These are phyloP conservation scores for Pulveroboletus ravenelii DNA, from an alignment of 768 basidiomycete species.

Conservation along the genomic window DNA sequence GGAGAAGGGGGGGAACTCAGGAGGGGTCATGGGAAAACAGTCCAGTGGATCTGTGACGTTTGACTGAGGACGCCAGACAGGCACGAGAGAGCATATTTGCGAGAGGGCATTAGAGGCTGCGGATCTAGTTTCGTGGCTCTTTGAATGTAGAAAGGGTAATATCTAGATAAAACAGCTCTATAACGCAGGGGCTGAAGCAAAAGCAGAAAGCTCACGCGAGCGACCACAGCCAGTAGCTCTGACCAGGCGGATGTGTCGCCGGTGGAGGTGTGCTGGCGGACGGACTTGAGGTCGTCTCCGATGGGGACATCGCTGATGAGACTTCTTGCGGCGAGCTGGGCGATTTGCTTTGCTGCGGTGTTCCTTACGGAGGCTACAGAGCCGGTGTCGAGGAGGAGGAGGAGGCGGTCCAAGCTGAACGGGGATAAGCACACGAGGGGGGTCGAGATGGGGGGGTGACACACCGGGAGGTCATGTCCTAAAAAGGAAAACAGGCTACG, in stretches of 20 bases:
- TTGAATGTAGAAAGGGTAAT: constrained; percentile 85
- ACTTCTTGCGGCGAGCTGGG: constrained; percentile 83
- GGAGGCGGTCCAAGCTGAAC: constrained; percentile 91
- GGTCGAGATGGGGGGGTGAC: background rate
- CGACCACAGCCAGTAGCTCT: constrained; percentile 86
- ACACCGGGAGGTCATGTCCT: constrained; percentile 75
- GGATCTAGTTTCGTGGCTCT: constrained; percentile 86
- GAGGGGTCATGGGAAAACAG: constrained; percentile 31
- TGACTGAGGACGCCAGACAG: constrained; percentile 58
- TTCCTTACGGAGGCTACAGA: constrained; percentile 84
- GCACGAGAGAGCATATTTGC: constrained; percentile 79
- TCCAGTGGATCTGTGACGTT: constrained; percentile 21
- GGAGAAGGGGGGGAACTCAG: constrained; percentile 72
- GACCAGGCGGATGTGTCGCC: constrained; percentile 79
- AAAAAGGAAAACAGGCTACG: constrained; percentile 51
- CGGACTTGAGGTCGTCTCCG: constrained; percentile 68
- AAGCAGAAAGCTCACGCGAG: constrained; percentile 51
- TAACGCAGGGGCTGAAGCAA: background rate
- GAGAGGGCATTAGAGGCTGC: constrained; percentile 88
- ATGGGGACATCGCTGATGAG: constrained; percentile 78
- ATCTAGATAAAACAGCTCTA: constrained; percentile 48
- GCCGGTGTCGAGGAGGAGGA: constrained; percentile 92
- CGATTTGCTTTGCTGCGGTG: constrained; percentile 96
- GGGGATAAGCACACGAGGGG: background rate
- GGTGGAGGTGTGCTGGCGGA: constrained; percentile 51